These are phyloP conservation scores for Suhomyces panamericanus DNA, from an alignment of 1,139 yeast genomes.

Conservation along the genomic window DNA sequence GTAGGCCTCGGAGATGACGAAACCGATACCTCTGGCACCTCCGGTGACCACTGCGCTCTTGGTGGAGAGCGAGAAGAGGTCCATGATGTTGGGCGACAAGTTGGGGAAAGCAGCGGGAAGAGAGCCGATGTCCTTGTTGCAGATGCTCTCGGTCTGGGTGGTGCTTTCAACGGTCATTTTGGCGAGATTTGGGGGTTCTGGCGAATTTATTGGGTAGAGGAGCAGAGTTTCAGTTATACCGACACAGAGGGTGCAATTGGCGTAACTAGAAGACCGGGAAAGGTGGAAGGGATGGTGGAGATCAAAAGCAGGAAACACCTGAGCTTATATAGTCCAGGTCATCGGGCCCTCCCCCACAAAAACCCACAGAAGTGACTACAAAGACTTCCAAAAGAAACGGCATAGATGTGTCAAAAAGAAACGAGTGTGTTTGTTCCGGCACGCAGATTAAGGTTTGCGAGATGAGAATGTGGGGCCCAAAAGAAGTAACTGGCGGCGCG, in stretches of 20 bases:
- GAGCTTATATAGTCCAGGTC: constrained; percentile 1
- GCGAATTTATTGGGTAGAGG: background rate
- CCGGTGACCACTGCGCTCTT: constrained; percentile 47
- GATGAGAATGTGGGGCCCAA: background rate
- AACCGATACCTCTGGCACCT: constrained; percentile 49
- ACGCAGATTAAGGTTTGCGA: background rate
- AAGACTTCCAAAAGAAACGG: constrained; percentile 7
- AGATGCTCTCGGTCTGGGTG: constrained; percentile 15
- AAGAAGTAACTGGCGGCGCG: background rate
- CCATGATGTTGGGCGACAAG: constrained; percentile 34
- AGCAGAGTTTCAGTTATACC: background rate
- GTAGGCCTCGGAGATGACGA: constrained; percentile 45
- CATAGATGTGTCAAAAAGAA: constrained; percentile 11
- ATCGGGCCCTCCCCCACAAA: constrained; percentile 10
- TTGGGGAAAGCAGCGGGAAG: constrained; percentile 43
- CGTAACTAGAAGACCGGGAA: background rate
- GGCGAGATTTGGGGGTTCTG: background rate
- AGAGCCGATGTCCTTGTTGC: constrained; percentile 39
- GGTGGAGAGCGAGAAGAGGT: constrained; percentile 37
- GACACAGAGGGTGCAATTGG: background rate
- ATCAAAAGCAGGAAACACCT: background rate
- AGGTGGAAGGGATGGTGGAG: background rate
- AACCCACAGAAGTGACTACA: background rate
- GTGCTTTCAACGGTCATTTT: constrained; percentile 19
- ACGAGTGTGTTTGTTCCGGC: constrained; percentile 15